Evolutionary conservation across 805 yeast genomes (phyloP).

Genomic region (Cyberlindnera nakhonratchasimensis): DNA sequence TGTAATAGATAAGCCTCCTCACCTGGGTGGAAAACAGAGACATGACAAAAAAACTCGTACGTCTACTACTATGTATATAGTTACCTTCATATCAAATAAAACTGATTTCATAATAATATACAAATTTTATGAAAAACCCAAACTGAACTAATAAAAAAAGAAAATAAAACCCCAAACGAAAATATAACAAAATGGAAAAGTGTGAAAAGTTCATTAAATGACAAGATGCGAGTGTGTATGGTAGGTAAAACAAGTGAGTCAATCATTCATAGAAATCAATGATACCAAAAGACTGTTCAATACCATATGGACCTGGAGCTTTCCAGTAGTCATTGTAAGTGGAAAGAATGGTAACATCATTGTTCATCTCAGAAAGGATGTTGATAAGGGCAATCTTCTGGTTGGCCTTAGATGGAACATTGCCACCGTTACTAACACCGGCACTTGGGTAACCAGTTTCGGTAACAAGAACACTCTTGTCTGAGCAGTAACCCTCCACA

Average conservation of each 20-base stretch:
- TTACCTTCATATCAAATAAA: background rate
- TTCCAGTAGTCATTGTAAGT: conserved; percentile 90
- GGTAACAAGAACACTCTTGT: conserved; percentile 55
- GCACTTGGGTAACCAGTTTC: conserved; percentile 89
- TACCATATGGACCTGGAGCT: conserved; percentile 72
- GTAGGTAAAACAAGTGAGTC: background rate
- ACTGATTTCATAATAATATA: background rate
- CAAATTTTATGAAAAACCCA: conserved; percentile 4
- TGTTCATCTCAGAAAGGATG: conserved; percentile 55
- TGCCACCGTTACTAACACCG: conserved; percentile 68
- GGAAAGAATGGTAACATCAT: conserved; percentile 67
- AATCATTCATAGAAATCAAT: conserved; percentile 28
- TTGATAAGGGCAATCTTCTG: conserved; percentile 66
- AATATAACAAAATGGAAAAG: background rate
- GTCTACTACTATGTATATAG: no score
- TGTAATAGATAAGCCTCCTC: no score
- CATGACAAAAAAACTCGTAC: no score
- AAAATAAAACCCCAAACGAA: conserved; percentile 4
- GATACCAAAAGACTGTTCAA: conserved; percentile 86
- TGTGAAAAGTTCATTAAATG: conserved; percentile 1
- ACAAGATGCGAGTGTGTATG: background rate
- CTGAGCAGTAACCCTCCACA: conserved; percentile 52
- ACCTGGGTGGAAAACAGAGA: no score
- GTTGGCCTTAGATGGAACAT: conserved; percentile 63
- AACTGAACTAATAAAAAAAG: background rate